Evolutionary conservation across 2,329 filamentous ascomycete species (phyloP).

Genomic region (Samsoniella hepiali): DNA sequence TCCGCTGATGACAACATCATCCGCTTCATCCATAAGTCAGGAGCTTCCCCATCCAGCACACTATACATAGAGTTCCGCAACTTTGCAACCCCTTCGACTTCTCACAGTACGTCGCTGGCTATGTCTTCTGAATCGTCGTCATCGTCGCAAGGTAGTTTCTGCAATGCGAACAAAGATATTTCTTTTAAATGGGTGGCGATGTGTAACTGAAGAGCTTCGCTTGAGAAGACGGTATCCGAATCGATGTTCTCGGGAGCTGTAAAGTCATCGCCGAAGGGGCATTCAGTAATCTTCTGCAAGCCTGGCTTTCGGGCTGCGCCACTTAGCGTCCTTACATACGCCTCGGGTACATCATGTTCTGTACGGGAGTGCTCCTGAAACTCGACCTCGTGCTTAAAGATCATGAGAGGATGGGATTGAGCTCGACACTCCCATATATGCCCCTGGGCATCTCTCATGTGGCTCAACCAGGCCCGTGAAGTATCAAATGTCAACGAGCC

Average conservation of each 20-base stretch:
- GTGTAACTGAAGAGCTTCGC: slow-evolving; percentile 30
- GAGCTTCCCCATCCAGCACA: slow-evolving; percentile 20
- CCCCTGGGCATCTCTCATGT: slow-evolving; percentile 29
- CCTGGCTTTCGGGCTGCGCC: slow-evolving; percentile 27
- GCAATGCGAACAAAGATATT: slow-evolving; percentile 31
- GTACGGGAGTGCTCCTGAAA: too few species aligned
- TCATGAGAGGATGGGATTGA: slow-evolving; percentile 23
- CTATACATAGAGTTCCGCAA: slow-evolving; percentile 31
- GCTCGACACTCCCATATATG: slow-evolving; percentile 30
- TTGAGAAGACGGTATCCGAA: slow-evolving; percentile 23
- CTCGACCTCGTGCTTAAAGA: too few species aligned
- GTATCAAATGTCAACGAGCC: slow-evolving; percentile 23
- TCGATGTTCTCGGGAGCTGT: slow-evolving; percentile 23
- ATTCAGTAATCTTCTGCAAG: slow-evolving; percentile 25
- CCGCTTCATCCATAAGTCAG: neutral
- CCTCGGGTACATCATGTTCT: slow-evolving; percentile 23
- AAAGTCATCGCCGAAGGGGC: slow-evolving; percentile 30
- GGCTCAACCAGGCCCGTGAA: slow-evolving; percentile 24
- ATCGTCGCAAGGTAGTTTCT: slow-evolving; percentile 29
- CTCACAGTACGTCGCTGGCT: slow-evolving; percentile 27
- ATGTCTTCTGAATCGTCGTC: slow-evolving; percentile 25
- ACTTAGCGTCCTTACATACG: slow-evolving; percentile 23
- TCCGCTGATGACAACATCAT: slow-evolving; percentile 7
- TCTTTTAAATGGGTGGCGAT: slow-evolving; percentile 31
- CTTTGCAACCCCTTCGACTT: slow-evolving; percentile 24